phyloP scores from a whole-genome alignment of 2,329 filamentous ascomycete species.

The Aspergillus amoenus region DNA sequence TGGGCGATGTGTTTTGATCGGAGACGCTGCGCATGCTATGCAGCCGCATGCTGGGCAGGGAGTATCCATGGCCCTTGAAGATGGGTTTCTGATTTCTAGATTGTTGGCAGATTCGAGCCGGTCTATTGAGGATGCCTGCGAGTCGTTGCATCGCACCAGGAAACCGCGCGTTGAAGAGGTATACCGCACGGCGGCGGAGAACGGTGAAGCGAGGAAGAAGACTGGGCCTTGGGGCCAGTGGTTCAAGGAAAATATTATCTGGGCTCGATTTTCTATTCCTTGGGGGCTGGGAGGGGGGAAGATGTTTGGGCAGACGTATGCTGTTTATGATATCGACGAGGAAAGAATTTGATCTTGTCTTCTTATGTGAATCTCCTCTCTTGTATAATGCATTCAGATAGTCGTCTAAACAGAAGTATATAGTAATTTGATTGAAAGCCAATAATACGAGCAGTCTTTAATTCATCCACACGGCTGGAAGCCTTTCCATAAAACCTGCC shows the following conservation, averaged over 20 bases:
- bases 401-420: no score
- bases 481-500: no score
- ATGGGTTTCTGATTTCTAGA: slow-evolving; percentile 34
- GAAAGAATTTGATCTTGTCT: not conserved
- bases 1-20: slow-evolving; percentile 35
- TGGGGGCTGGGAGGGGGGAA: slow-evolving; percentile 21
- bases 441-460: no score
- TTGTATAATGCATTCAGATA: no score
- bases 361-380: no score
- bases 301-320: slow-evolving; percentile 22
- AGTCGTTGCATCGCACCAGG: slow-evolving; percentile 19
- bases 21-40: slow-evolving; percentile 37
- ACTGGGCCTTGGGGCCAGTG: slow-evolving; percentile 25
- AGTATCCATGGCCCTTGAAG: slow-evolving; percentile 55
- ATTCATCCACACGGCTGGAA: no score
- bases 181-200: slow-evolving; percentile 21
- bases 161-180: slow-evolving; percentile 32
- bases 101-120: slow-evolving; percentile 20
- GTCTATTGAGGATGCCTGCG: slow-evolving; percentile 16
- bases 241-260: slow-evolving; percentile 26
- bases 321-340: slow-evolving; percentile 34
- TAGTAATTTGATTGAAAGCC: no score
- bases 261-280: slow-evolving; percentile 16
- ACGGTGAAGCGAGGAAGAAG: slow-evolving; percentile 25
- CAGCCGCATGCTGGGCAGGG: slow-evolving; percentile 50